Evolutionary conservation across 495 filamentous ascomycete genomes (phyloP).

Genomic region (Elasticomyces elasticus): DNA sequence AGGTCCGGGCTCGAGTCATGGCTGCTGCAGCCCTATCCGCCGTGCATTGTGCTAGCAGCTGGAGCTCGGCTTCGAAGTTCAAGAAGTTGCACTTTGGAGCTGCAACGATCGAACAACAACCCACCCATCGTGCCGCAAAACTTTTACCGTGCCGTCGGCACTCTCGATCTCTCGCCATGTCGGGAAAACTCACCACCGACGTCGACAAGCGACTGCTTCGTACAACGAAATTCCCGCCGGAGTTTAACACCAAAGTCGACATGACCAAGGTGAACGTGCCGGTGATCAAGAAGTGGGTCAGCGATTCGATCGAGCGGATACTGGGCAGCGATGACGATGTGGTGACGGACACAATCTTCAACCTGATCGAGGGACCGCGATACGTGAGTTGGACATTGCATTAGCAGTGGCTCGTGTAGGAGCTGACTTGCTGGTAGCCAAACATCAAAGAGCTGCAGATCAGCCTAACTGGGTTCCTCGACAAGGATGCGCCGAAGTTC

Average conservation of each 20-base stretch:
- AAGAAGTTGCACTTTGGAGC: too few relatives aligned
- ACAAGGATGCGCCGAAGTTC: slow-evolving; percentile 82
- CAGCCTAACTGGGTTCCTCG: slow-evolving; percentile 85
- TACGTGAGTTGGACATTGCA: slow-evolving; percentile 50
- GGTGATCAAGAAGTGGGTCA: slow-evolving; percentile 98
- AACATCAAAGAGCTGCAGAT: slow-evolving; percentile 93
- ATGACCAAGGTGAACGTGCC: slow-evolving; percentile 94
- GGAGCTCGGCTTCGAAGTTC: too few relatives aligned
- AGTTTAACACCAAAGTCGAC: slow-evolving; percentile 93
- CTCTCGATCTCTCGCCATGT: slow-evolving; percentile 6
- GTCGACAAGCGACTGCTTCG: slow-evolving; percentile 81
- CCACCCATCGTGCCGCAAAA: neutral
- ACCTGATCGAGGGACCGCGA: slow-evolving; percentile 68
- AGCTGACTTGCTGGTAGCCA: slow-evolving; percentile 47
- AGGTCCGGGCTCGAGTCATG: too few relatives aligned
- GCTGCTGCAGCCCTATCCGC: too few relatives aligned
- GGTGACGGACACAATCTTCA: slow-evolving; percentile 85
- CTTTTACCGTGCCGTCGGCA: neutral
- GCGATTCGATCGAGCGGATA: slow-evolving; percentile 73
- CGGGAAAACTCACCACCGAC: slow-evolving; percentile 17
- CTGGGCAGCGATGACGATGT: slow-evolving; percentile 89
- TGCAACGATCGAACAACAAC: too few relatives aligned
- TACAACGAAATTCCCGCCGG: slow-evolving; percentile 84
- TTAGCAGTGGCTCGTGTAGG: neutral
- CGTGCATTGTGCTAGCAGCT: too few relatives aligned